These are phyloP conservation scores for Globisporangium uncinulatum DNA, from an alignment of 352 stramenopile genomes.

Conservation along the genomic window DNA sequence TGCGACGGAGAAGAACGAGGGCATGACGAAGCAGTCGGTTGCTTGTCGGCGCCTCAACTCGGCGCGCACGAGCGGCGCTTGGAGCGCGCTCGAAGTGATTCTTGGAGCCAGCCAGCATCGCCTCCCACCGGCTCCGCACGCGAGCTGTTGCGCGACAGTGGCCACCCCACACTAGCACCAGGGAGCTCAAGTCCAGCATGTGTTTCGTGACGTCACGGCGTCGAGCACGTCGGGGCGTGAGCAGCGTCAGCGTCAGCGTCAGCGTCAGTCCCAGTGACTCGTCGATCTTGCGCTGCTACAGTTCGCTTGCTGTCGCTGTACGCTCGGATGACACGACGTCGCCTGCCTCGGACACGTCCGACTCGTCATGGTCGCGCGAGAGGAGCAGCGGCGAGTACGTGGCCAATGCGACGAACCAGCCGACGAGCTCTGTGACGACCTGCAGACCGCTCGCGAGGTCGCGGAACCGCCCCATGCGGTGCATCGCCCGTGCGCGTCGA, in stretches of 20 bases:
- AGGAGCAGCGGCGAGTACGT: slow-evolving; percentile 70
- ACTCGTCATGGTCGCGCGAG: slow-evolving; percentile 46
- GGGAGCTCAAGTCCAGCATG: slow-evolving; percentile 41
- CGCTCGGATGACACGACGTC: slow-evolving; percentile 18
- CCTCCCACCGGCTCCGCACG: slow-evolving; percentile 16
- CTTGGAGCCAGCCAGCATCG: not conserved
- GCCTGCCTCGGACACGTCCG: slow-evolving; percentile 20
- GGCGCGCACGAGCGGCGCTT: too few species aligned
- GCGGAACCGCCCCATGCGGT: slow-evolving; percentile 40
- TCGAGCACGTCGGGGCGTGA: slow-evolving; percentile 53
- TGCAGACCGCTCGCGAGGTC: slow-evolving; percentile 19
- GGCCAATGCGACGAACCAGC: slow-evolving; percentile 50
- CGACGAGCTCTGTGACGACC: slow-evolving; percentile 47
- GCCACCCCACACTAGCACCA: slow-evolving; percentile 22
- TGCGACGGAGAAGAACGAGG: too few species aligned
- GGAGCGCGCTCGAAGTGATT: too few species aligned
- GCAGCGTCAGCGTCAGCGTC: too few species aligned
- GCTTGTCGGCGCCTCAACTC: too few species aligned
- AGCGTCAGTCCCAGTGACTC: slow-evolving; percentile 55
- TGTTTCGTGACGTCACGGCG: slow-evolving; percentile 23
- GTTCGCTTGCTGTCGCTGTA: slow-evolving; percentile 30
- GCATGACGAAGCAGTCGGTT: too few species aligned
- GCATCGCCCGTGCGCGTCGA: slow-evolving; percentile 78
- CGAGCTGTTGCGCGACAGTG: slow-evolving; percentile 25
- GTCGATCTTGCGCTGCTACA: slow-evolving; percentile 42